phyloP scores from a whole-genome alignment of 306 rosid species.

The Aeschynomene evenia region DNA sequence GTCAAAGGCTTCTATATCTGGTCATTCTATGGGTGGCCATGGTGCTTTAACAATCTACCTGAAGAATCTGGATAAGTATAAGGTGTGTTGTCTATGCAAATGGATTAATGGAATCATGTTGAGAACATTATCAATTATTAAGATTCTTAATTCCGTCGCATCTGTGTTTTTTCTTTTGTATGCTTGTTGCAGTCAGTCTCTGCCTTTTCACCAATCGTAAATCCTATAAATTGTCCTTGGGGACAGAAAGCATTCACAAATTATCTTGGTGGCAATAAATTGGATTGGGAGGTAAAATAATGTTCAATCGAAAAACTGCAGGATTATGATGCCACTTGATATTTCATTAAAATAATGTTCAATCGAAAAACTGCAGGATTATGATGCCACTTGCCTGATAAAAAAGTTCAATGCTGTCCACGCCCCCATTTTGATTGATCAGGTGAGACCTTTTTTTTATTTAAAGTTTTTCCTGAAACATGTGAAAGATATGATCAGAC shows the following conservation, averaged over 20 bases:
- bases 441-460: constrained; percentile 47
- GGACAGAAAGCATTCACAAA: constrained; percentile 93
- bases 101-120: constrained; percentile 19
- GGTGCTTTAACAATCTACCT: constrained; percentile 90
- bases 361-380: constrained; percentile 64
- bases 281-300: constrained; percentile 89
- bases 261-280: constrained; percentile 74
- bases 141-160: constrained; percentile 23
- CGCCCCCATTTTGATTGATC: constrained; percentile 83
- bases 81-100: constrained; percentile 49
- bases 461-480: too few relatives aligned
- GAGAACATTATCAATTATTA: neutral
- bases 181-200: constrained; percentile 72
- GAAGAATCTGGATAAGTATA: constrained; percentile 79
- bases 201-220: constrained; percentile 79
- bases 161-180: neutral
- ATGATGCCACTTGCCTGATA: constrained; percentile 74
- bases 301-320: constrained; percentile 15
- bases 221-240: constrained; percentile 86
- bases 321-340: constrained; percentile 8
- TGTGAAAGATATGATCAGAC: neutral
- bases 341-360: constrained; percentile 2
- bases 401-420: constrained; percentile 51
- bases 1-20: constrained; percentile 76
- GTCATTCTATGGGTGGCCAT: constrained; percentile 99